Percentiles rank a stretch among this genome's conserved stretches.
Conservation (phyloP, 179 eudicot species). For the Spergularia azorica region DNA sequence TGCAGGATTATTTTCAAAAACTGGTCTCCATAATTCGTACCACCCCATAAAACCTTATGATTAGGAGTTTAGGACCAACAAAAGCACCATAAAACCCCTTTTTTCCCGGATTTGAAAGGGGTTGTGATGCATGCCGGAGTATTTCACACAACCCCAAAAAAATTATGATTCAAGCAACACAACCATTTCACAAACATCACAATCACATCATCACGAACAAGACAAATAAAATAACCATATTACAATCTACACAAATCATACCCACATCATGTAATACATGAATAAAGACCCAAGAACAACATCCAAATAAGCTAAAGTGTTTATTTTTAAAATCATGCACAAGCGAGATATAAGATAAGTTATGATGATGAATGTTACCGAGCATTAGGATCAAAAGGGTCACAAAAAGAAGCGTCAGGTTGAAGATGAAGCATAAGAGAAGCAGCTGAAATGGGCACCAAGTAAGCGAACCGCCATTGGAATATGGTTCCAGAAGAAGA, state of each 20-base stretch:
- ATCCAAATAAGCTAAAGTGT: neutral
- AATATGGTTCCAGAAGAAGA: conserved; percentile 21
- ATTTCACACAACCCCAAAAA: too few species aligned
- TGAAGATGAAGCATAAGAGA: conserved; percentile 29
- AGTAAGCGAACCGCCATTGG: conserved; percentile 40
- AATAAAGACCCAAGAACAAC: neutral
- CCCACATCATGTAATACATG: neutral
- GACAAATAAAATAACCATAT: neutral
- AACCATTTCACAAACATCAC: neutral
- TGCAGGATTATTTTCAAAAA: too few species aligned
- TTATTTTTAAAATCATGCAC: neutral
- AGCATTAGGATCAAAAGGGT: conserved; percentile 26
- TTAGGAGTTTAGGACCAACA: too few species aligned
- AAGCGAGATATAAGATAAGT: too few species aligned
- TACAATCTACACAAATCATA: neutral
- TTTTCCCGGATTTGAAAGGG: too few species aligned
- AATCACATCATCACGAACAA: neutral
- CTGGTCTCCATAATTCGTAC: too few species aligned
- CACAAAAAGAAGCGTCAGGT: conserved; percentile 30
- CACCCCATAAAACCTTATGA: too few species aligned
- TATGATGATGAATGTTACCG: conserved; percentile 25
- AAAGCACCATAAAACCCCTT: too few species aligned
- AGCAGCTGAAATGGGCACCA: conserved; percentile 40
- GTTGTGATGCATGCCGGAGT: too few species aligned
- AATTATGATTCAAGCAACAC: neutral